A percentile compares a stretch with the other conserved stretches of the same genome.
Conservation (phyloP, 2,329 filamentous ascomycete genomes). For the Podosphaera fusca region DNA sequence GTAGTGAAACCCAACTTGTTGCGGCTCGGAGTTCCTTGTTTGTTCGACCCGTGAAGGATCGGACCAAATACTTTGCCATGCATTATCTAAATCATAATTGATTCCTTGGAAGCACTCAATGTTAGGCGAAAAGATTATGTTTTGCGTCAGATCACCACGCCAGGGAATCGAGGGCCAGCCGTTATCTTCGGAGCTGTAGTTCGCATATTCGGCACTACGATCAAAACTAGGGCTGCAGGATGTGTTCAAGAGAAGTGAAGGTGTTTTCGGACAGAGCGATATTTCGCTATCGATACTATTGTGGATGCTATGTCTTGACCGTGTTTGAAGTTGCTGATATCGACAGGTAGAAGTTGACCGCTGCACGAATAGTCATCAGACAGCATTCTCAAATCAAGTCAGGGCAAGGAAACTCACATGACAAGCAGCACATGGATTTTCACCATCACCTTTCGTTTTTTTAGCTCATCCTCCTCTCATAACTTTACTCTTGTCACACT, state of each 20-base stretch:
- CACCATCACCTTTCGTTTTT: not conserved
- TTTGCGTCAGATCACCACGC: not conserved
- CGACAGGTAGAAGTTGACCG: not conserved
- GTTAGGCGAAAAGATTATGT: not conserved
- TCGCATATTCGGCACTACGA: not conserved
- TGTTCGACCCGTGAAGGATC: not conserved
- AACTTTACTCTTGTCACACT: not conserved
- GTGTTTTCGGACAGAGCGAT: not conserved
- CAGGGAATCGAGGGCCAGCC: not conserved
- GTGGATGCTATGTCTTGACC: not conserved
- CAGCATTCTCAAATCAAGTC: not conserved
- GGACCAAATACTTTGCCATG: not conserved
- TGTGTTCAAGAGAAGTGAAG: not conserved
- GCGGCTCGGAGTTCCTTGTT: not conserved
- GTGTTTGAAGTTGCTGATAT: not conserved
- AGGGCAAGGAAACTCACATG: not conserved
- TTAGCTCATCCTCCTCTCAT: not conserved
- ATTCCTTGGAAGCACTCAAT: not conserved
- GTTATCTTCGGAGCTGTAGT: not conserved
- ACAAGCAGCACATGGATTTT: not conserved
- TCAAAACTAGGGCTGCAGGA: not conserved
- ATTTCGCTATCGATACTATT: not conserved
- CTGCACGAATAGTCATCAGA: not conserved
- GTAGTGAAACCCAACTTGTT: not conserved
- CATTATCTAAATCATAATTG: not conserved